A percentile compares a stretch with the other conserved stretches of the same genome.
These are phyloP conservation scores for Blumeriella jaapii DNA, from an alignment of 2,329 filamentous ascomycete species.

Conservation along the genomic window DNA sequence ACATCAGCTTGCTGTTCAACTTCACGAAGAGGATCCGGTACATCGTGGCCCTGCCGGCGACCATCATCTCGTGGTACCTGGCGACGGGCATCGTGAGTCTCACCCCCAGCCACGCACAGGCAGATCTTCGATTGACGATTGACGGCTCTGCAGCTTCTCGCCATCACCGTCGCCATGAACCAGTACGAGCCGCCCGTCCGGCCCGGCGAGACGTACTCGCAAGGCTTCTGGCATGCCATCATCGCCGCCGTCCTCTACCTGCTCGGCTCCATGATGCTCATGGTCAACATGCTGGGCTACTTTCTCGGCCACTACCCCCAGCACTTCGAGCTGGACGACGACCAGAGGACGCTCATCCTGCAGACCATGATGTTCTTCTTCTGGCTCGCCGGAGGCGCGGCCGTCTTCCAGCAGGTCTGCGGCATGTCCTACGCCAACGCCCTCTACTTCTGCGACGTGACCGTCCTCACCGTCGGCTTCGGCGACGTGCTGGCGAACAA, in stretches of 20 bases:
- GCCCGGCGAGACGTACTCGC: slow-evolving; percentile 43
- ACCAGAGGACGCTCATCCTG: slow-evolving; percentile 57
- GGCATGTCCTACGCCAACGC: slow-evolving; percentile 48
- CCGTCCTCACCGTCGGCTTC: slow-evolving; percentile 48
- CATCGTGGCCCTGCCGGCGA: slow-evolving; percentile 53
- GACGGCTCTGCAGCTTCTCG: slow-evolving; percentile 42
- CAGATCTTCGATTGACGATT: no score
- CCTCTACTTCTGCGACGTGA: slow-evolving; percentile 50
- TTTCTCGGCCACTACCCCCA: slow-evolving; percentile 58
- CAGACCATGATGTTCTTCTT: slow-evolving; percentile 61
- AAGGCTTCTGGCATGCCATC: slow-evolving; percentile 60
- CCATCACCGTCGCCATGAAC: slow-evolving; percentile 45
- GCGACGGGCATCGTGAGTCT: slow-evolving; percentile 47
- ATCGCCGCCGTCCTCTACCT: slow-evolving; percentile 52
- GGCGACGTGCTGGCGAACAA: slow-evolving; percentile 48
- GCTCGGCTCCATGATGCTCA: slow-evolving; percentile 48
- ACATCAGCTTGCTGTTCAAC: slow-evolving; percentile 56
- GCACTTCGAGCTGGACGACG: slow-evolving; percentile 52
- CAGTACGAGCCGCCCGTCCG: slow-evolving; percentile 37
- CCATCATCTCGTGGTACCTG: slow-evolving; percentile 55
- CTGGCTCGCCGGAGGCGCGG: slow-evolving; percentile 55
- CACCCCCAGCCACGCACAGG: neutral
- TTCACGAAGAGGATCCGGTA: slow-evolving; percentile 57
- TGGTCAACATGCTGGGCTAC: slow-evolving; percentile 60
- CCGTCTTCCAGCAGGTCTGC: slow-evolving; percentile 46